A percentile compares a stretch with the other conserved stretches of the same genome.
Conservation (phyloP, 805 yeast species). For the Saturnispora saitoi region DNA sequence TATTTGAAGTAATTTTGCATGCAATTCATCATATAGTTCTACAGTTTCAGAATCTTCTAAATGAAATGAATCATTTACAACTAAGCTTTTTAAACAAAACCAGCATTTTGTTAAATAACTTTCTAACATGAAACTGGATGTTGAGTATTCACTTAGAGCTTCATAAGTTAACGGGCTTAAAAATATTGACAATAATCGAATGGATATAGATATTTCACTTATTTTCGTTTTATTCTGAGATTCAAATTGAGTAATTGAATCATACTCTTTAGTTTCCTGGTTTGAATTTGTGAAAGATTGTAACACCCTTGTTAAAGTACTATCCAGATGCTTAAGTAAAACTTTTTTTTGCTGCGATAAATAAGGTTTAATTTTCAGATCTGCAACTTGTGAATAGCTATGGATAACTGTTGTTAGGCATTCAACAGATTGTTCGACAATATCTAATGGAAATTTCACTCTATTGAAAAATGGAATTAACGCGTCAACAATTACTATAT, state of each 20-base stretch:
- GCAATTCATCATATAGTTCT: conserved; percentile 22
- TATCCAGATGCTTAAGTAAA: conserved; percentile 18
- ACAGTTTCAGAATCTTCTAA: conserved; percentile 9
- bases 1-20: conserved; percentile 20
- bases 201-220: conserved; percentile 21
- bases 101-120: conserved; percentile 23
- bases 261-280: conserved; percentile 8
- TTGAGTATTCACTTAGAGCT: conserved; percentile 17
- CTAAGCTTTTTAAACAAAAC: conserved; percentile 28
- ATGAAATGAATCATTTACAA: conserved; percentile 19
- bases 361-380: conserved; percentile 19
- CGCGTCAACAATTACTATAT: conserved; percentile 15
- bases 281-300: conserved; percentile 22
- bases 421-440: conserved; percentile 18
- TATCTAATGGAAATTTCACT: conserved; percentile 16
- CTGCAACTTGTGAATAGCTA: conserved; percentile 16
- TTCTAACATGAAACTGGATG: conserved; percentile 18
- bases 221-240: conserved; percentile 17
- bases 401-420: conserved; percentile 19
- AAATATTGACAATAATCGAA: conserved; percentile 22
- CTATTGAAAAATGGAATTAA: conserved; percentile 23
- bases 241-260: conserved; percentile 14
- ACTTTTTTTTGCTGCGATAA: conserved; percentile 17
- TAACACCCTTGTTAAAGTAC: conserved; percentile 18
- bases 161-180: conserved; percentile 18